Evolutionary conservation across 2,329 filamentous ascomycete species (phyloP), one percentile per base, ranked within the genome.

Genomic region (Podosphaera xanthii): DNA sequence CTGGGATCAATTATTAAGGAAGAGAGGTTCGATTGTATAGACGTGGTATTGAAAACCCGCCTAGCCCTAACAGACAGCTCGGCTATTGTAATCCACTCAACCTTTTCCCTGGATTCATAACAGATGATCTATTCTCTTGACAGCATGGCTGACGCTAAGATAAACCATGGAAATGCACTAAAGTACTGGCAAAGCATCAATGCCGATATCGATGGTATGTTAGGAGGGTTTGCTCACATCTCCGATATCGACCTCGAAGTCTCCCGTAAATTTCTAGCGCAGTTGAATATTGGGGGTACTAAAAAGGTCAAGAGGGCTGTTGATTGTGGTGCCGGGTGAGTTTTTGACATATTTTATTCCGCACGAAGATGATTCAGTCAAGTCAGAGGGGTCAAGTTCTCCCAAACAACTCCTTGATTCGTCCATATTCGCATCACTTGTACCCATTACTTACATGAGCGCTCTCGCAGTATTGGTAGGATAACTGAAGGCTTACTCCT

Each of bases 401-500:
- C n/a, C 10, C 40, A 44, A 44, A 33, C 33, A 33, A 22, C 52
- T 55, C 2, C 10, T 57, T 60, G 2, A 10, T 40, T 50, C 59
- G 7, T 50, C 56, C 8, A 7, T 40, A 40, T 35, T 42, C 3
- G 58, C 30, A 36, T 46, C 14, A 9, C 22, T 7, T 12, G 35
- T 10, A 44, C 48, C 42, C 40, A 49, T 56, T 56, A 35, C 58
- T 54, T 31, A 44, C 14, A 30, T 40, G n/a, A n/a, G 34, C 12
- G 22, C 14, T 34, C 22, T 36, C 22, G 30, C 49, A 49, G 34
- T 22, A 94, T 95, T 60, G 91, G 90, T 0, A 77, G 91, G 49
- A 79, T 96, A 61, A 94, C 88, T 0, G 77, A 84, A 60, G 86
- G 85, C 0, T 76, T 96, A 3, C 74, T 96, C n/a, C 71, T 83